Conservation (phyloP, 2,329 filamentous ascomycete species). For the Alternaria arborescens region DNA sequence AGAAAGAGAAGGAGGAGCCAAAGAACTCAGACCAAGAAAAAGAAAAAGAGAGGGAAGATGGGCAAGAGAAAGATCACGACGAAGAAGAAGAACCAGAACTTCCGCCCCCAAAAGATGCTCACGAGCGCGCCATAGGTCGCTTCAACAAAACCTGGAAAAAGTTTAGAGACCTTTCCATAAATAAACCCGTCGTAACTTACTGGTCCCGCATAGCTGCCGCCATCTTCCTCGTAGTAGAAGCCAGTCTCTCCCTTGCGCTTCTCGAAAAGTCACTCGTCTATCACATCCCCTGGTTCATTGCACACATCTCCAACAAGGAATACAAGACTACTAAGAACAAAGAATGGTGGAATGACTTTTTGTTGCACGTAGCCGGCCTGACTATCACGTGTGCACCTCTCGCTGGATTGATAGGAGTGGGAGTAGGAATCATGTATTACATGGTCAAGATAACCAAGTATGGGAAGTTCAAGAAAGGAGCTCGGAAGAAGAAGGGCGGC, state of each 20-base stretch:
- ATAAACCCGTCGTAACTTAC: not conserved
- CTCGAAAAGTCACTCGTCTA: slow-evolving; percentile 3
- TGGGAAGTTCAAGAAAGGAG: slow-evolving; percentile 7
- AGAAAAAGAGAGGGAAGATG: too few relatives aligned
- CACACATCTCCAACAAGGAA: not conserved
- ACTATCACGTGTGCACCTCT: slow-evolving; percentile 12
- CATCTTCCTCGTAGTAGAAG: slow-evolving; percentile 4
- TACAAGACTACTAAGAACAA: not conserved
- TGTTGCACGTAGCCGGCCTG: slow-evolving; percentile 7
- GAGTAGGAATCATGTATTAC: slow-evolving; percentile 10
- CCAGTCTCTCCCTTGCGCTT: slow-evolving; percentile 7
- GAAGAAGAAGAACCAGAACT: not conserved
- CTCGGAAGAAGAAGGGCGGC: slow-evolving; percentile 1
- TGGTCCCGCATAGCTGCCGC: not conserved
- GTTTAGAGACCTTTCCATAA: not conserved
- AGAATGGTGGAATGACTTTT: not conserved
- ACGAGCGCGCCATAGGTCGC: not conserved
- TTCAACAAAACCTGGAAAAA: not conserved
- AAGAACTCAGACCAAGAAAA: not conserved
- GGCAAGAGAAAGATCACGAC: not conserved
- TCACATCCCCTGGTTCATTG: slow-evolving; percentile 10
- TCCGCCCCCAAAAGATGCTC: not conserved
- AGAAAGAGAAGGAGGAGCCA: not conserved
- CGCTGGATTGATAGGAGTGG: not conserved
- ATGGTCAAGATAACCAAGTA: slow-evolving; percentile 8